A percentile compares a stretch with the other conserved stretches of the same genome.
These are phyloP conservation scores for Oidium heveae DNA, from an alignment of 2,329 filamentous ascomycete genomes.

Conservation along the genomic window DNA sequence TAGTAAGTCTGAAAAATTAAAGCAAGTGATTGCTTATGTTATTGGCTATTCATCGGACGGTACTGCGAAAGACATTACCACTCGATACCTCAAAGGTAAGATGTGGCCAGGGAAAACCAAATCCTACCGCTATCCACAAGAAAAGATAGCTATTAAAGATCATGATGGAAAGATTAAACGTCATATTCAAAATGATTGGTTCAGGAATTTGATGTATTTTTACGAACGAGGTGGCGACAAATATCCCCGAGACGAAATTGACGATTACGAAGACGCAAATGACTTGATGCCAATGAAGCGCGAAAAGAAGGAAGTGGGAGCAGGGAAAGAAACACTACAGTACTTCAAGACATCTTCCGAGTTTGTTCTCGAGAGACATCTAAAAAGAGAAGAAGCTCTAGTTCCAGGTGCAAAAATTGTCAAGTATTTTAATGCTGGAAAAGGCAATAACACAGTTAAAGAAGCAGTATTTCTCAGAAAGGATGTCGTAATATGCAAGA, in stretches of 20 bases:
- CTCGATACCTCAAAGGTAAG: constrained; percentile 64
- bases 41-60: constrained; percentile 63
- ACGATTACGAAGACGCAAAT: constrained; percentile 54
- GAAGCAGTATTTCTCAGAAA: constrained; percentile 60
- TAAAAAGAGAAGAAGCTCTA: constrained; percentile 80
- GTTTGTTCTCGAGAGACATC: constrained; percentile 61
- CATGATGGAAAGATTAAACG: constrained; percentile 50
- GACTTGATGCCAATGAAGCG: constrained; percentile 51
- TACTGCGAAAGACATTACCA: constrained; percentile 82
- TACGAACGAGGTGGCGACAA: constrained; percentile 31
- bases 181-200: constrained; percentile 71
- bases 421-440: constrained; percentile 50
- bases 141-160: constrained; percentile 62
- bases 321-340: constrained; percentile 60
- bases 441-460: constrained; percentile 44
- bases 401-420: constrained; percentile 40
- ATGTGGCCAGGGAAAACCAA: constrained; percentile 76
- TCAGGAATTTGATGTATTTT: constrained; percentile 50
- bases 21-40: constrained; percentile 76
- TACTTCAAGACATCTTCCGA: constrained; percentile 72
- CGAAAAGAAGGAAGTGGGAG: constrained; percentile 46
- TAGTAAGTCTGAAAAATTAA: constrained; percentile 56
- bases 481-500: constrained; percentile 69
- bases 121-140: constrained; percentile 48
- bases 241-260: constrained; percentile 37